phyloP scores from a whole-genome alignment of 2,329 filamentous ascomycete genomes.

The Myriosclerotinia scirpicola region DNA sequence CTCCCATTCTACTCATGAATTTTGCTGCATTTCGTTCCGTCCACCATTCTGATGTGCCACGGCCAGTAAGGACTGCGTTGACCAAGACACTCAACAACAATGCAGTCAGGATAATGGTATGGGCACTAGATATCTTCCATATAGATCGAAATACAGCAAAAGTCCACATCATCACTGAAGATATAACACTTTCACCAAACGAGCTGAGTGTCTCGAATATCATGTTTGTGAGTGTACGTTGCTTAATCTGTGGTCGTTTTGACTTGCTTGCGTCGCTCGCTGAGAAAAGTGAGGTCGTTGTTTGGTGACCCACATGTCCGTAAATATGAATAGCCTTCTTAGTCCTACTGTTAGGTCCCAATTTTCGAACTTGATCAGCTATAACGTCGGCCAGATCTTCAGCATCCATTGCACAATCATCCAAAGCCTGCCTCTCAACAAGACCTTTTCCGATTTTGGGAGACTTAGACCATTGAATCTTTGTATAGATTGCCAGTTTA shows the following conservation, averaged over 20 bases:
- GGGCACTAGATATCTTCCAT: conserved; percentile 68
- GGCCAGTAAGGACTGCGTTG: conserved; percentile 74
- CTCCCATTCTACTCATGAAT: conserved; percentile 80
- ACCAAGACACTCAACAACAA: conserved; percentile 67
- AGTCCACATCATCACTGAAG: conserved; percentile 74
- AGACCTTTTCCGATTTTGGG: conserved; percentile 60
- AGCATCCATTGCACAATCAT: conserved; percentile 71
- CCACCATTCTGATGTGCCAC: conserved; percentile 78
- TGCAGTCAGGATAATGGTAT: conserved; percentile 70
- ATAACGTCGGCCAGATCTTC: conserved; percentile 74
- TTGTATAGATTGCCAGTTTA: conserved; percentile 84
- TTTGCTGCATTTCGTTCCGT: conserved; percentile 73
- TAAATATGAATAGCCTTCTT: conserved; percentile 79
- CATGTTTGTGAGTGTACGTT: conserved; percentile 64
- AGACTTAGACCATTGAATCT: conserved; percentile 79
- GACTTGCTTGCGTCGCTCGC: conserved; percentile 45
- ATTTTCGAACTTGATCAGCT: conserved; percentile 72
- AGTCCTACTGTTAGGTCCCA: conserved; percentile 72
- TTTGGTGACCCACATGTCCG: conserved; percentile 70
- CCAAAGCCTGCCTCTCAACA: conserved; percentile 69
- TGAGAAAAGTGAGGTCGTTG: conserved; percentile 61
- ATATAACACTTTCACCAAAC: conserved; percentile 71
- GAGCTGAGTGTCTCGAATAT: conserved; percentile 71
- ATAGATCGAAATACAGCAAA: conserved; percentile 64
- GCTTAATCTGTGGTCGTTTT: conserved; percentile 59